phyloP scores from a whole-genome alignment of 257 asterid genomes.

The Handroanthus guayacan region DNA sequence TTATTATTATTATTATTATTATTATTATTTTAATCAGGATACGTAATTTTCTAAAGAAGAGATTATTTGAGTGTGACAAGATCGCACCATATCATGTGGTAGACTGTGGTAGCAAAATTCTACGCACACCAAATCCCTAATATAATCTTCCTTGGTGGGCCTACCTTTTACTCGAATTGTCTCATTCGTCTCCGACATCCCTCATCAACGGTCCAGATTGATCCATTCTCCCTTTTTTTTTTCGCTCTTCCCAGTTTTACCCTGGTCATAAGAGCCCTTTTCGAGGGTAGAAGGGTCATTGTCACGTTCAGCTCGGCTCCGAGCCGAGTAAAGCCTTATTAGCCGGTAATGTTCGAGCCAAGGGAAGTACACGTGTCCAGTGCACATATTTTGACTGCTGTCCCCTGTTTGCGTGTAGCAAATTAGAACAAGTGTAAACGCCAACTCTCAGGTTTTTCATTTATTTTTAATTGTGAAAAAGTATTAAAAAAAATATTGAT shows the following conservation, averaged over 20 bases:
- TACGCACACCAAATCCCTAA: too few relatives aligned
- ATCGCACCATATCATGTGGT: too few relatives aligned
- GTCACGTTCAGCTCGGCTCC: background rate
- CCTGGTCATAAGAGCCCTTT: background rate
- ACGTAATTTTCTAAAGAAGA: too few relatives aligned
- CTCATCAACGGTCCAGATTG: background rate
- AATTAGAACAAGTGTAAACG: background rate
- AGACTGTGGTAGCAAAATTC: too few relatives aligned
- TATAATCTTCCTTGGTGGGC: too few relatives aligned
- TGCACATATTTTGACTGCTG: background rate
- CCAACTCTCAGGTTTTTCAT: too few relatives aligned
- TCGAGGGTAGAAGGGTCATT: background rate
- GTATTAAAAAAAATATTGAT: too few relatives aligned
- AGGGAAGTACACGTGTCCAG: background rate
- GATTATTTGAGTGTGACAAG: too few relatives aligned
- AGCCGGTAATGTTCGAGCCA: background rate
- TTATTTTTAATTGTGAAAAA: too few relatives aligned
- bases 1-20: too few relatives aligned
- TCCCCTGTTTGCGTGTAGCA: background rate
- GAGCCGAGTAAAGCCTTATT: background rate
- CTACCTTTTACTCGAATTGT: too few relatives aligned
- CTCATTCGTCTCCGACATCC: background rate
- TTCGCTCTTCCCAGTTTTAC: background rate
- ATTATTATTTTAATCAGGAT: too few relatives aligned
- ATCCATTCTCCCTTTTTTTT: background rate